Conservation (phyloP, 75 land plant species). For the Ceratopteris richardii region DNA sequence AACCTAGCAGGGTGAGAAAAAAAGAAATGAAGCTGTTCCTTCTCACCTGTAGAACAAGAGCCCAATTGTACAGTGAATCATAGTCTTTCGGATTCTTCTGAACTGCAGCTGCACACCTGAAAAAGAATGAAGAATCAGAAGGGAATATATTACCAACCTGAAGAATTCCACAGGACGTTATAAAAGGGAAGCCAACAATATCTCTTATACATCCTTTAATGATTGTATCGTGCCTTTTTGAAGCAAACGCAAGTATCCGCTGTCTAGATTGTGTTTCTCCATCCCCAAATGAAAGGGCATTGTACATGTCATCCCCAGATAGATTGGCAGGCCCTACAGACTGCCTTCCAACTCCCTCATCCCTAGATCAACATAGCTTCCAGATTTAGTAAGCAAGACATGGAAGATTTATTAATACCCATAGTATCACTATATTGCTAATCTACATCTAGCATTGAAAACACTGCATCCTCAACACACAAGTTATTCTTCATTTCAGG, state of each 20-base stretch:
- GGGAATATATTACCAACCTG: no score
- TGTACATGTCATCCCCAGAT: slow-evolving; percentile 1
- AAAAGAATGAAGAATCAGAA: no score
- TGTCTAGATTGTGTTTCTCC: slow-evolving; percentile 90
- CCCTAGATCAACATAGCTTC: neutral
- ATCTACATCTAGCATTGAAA: neutral
- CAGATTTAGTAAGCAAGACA: neutral
- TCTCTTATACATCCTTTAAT: no score
- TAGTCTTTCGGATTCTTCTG: slow-evolving; percentile 84
- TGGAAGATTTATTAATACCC: neutral
- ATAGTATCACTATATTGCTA: neutral
- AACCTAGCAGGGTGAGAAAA: no score
- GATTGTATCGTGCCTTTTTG: slow-evolving; percentile 71
- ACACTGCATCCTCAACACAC: neutral
- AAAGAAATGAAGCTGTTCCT: neutral
- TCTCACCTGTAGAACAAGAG: slow-evolving; percentile 84
- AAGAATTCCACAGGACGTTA: no score
- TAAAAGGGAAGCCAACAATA: no score
- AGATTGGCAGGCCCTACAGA: neutral
- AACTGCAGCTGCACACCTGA: slow-evolving; percentile 83
- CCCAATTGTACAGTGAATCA: slow-evolving; percentile 98
- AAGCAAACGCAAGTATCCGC: slow-evolving; percentile 86
- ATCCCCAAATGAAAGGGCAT: slow-evolving; percentile 39
- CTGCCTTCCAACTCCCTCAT: neutral
- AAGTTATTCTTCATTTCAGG: no score